Evolutionary conservation across 257 asterid species (phyloP).

Genomic region (Leptodermis oblonga): DNA sequence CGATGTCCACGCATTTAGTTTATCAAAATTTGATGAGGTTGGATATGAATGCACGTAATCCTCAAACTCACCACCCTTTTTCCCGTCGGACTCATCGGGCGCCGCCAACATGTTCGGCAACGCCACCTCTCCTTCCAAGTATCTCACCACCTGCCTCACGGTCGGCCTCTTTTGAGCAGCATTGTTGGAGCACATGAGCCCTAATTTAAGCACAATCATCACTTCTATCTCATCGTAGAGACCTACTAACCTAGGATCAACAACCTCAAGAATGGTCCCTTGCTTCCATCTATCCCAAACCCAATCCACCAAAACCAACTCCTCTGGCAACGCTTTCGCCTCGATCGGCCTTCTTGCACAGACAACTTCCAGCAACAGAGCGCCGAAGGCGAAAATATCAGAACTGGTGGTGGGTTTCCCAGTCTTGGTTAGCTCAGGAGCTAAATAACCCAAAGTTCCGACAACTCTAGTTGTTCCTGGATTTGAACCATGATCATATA

Average conservation of each 20-base stretch:
- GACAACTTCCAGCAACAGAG: slow-evolving; percentile 58
- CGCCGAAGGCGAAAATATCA: slow-evolving; percentile 75
- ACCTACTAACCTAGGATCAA: slow-evolving; percentile 48
- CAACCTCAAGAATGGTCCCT: slow-evolving; percentile 42
- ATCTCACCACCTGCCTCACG: slow-evolving; percentile 55
- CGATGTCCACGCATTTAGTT: slow-evolving; percentile 35
- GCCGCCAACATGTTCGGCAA: slow-evolving; percentile 36
- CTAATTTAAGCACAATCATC: slow-evolving; percentile 50
- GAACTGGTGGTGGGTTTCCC: slow-evolving; percentile 65
- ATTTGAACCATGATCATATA: slow-evolving; percentile 50
- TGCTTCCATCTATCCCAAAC: slow-evolving; percentile 64
- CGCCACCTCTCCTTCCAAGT: slow-evolving; percentile 49
- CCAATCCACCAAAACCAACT: slow-evolving; percentile 70
- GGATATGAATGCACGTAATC: slow-evolving; percentile 42
- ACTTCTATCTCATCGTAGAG: slow-evolving; percentile 45
- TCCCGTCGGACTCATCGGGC: slow-evolving; percentile 30
- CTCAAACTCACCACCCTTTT: slow-evolving; percentile 25
- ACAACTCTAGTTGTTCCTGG: slow-evolving; percentile 67
- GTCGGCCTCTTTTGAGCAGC: slow-evolving; percentile 49
- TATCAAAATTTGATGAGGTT: slow-evolving; percentile 43
- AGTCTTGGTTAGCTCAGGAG: slow-evolving; percentile 68
- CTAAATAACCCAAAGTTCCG: slow-evolving; percentile 72
- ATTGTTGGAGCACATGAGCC: slow-evolving; percentile 62
- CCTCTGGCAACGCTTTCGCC: slow-evolving; percentile 62
- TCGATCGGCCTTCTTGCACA: slow-evolving; percentile 81